A percentile compares a stretch with the other conserved stretches of the same genome.
Conservation (phyloP, 768 basidiomycete genomes). For the Pisolithus orientalis region DNA sequence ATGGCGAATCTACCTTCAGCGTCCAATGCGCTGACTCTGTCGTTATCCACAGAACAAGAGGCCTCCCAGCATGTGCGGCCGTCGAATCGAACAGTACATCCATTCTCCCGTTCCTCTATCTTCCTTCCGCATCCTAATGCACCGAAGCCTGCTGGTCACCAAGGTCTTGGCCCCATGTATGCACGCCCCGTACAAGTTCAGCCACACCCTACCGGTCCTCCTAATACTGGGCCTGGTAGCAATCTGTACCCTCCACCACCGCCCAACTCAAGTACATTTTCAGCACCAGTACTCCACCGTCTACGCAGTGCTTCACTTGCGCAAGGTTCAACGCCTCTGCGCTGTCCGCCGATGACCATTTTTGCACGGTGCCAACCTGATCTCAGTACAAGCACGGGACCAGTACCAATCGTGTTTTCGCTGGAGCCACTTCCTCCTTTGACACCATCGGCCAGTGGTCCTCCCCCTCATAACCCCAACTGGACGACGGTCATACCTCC, state of each 20-base stretch:
- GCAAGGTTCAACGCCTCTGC: constrained; percentile 14
- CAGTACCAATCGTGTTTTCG: constrained; percentile 58
- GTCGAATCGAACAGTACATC: constrained; percentile 13
- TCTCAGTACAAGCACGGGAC: constrained; percentile 40
- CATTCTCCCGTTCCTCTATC: constrained; percentile 33
- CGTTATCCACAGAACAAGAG: constrained; percentile 8
- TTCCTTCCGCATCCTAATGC: constrained; percentile 54
- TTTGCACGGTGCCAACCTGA: constrained; percentile 55
- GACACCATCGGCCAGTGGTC: constrained; percentile 5
- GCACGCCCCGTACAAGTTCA: constrained; percentile 30
- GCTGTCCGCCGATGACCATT: constrained; percentile 38
- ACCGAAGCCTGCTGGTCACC: constrained; percentile 33
- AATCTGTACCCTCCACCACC: constrained; percentile 2
- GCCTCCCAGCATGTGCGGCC: constrained; percentile 24
- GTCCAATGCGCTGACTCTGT: constrained; percentile 8
- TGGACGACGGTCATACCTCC: constrained; percentile 8
- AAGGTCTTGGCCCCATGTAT: constrained; percentile 52
- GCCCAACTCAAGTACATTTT: constrained; percentile 24
- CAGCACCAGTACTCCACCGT: constrained; percentile 21
- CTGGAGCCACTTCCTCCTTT: constrained; percentile 40
- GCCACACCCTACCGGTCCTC: constrained; percentile 7
- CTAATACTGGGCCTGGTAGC: constrained; percentile 5
- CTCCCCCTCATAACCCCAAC: background rate
- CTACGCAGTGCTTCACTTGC: constrained; percentile 14
- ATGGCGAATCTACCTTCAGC: constrained; percentile 13